A percentile compares a stretch with the other conserved stretches of the same genome.
Evolutionary conservation across 192 early-diverging fungal species (phyloP).

Genomic region (Chytriomyces sp.): DNA sequence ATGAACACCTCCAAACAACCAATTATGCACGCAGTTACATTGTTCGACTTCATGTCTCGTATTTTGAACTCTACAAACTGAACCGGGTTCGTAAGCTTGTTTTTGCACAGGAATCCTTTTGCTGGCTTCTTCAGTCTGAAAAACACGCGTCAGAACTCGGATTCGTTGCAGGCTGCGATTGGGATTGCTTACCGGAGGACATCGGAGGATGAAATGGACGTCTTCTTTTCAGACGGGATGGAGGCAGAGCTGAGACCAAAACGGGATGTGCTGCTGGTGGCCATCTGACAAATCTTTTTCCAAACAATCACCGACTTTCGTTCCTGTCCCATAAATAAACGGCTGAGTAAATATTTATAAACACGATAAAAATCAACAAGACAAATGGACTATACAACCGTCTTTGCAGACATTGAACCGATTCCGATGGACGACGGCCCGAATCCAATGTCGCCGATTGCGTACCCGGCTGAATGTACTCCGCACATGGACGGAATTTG

Average conservation of each 20-base stretch:
- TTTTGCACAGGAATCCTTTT: constrained; percentile 25
- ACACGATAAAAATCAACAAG: no score
- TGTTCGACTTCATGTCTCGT: constrained; percentile 46
- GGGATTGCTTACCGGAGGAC: background rate
- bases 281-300: constrained; percentile 1
- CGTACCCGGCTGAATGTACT: constrained; percentile 77
- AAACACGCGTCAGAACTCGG: no score
- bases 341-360: no score
- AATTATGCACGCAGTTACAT: constrained; percentile 27
- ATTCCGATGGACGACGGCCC: constrained; percentile 81
- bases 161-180: background rate
- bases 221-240: constrained; percentile 9
- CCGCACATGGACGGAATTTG: background rate
- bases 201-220: constrained; percentile 11
- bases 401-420: constrained; percentile 66
- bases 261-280: background rate
- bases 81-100: background rate
- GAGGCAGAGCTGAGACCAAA: background rate
- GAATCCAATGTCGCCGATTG: constrained; percentile 79
- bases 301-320: background rate
- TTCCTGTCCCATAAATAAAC: no score
- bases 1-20: background rate
- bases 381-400: constrained; percentile 7
- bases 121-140: constrained; percentile 21
- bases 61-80: constrained; percentile 62